phyloP scores from a whole-genome alignment of 2,329 filamentous ascomycete genomes.

The Metarhizium robertsii region DNA sequence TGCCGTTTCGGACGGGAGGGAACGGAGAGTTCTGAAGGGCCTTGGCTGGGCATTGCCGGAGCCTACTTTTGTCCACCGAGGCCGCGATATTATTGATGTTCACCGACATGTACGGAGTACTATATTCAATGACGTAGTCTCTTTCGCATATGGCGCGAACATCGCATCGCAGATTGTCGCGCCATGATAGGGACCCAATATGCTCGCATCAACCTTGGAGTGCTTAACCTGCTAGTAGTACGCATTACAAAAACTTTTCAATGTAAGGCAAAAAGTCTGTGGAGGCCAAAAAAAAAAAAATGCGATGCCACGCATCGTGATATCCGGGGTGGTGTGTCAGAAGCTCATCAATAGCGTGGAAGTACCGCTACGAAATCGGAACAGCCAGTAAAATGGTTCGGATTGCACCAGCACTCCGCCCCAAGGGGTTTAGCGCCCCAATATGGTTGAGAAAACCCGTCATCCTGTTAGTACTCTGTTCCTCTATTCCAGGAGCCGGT shows the following conservation, averaged over 20 bases:
- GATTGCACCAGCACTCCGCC: constrained; percentile 5
- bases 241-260: too few relatives aligned
- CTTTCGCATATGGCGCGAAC: too few relatives aligned
- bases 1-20: not conserved
- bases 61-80: not conserved
- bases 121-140: too few relatives aligned
- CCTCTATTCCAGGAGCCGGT: not conserved
- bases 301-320: too few relatives aligned
- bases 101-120: too few relatives aligned
- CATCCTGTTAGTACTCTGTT: not conserved
- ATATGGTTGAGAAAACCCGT: constrained; percentile 15
- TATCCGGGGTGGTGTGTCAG: too few relatives aligned
- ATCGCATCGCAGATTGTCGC: too few relatives aligned
- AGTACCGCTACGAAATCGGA: constrained; percentile 2
- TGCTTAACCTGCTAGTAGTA: too few relatives aligned
- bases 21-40: not conserved
- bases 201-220: not conserved
- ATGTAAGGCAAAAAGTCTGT: not conserved
- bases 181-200: not conserved
- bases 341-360: not conserved
- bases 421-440: constrained; percentile 8
- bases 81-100: not conserved
- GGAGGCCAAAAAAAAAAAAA: too few relatives aligned
- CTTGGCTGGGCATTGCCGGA: not conserved
- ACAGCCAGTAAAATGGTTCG: not conserved